Evolutionary conservation across 1,139 yeast species (phyloP).

Genomic region (Casaregolazyma suthepensis): DNA sequence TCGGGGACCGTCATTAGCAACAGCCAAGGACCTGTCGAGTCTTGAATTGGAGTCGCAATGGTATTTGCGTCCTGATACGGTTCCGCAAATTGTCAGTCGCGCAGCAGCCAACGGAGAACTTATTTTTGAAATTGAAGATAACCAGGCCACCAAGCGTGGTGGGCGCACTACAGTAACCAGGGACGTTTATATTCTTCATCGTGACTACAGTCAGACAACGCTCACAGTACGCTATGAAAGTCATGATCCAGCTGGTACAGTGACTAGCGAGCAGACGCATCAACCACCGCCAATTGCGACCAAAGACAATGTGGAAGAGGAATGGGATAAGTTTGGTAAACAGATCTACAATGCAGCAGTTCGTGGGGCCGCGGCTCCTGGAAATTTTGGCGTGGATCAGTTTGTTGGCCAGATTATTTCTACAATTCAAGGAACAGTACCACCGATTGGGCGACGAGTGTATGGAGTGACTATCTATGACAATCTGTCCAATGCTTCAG

Average conservation of each 20-base stretch:
- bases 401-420: slow-evolving; percentile 32
- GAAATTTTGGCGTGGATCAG: slow-evolving; percentile 21
- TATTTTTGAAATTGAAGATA: slow-evolving; percentile 61
- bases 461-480: slow-evolving; percentile 69
- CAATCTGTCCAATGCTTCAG: slow-evolving; percentile 53
- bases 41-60: slow-evolving; percentile 41
- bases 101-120: slow-evolving; percentile 41
- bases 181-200: slow-evolving; percentile 68
- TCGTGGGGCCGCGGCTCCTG: slow-evolving; percentile 19
- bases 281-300: slow-evolving; percentile 45
- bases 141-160: slow-evolving; percentile 51
- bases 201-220: slow-evolving; percentile 63
- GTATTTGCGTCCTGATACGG: slow-evolving; percentile 55
- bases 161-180: slow-evolving; percentile 46
- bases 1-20: slow-evolving; percentile 8
- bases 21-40: slow-evolving; percentile 29
- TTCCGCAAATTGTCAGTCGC: slow-evolving; percentile 51
- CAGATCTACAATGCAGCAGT: slow-evolving; percentile 26
- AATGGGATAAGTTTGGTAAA: slow-evolving; percentile 39
- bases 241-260: slow-evolving; percentile 50
- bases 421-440: slow-evolving; percentile 40
- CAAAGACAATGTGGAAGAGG: slow-evolving; percentile 46
- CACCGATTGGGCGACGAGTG: slow-evolving; percentile 59
- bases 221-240: slow-evolving; percentile 49
- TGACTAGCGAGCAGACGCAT: slow-evolving; percentile 41